Base-by-base conservation (phyloP, 2,329 filamentous ascomycete genomes). In the Pyricularia grisea region DNA sequence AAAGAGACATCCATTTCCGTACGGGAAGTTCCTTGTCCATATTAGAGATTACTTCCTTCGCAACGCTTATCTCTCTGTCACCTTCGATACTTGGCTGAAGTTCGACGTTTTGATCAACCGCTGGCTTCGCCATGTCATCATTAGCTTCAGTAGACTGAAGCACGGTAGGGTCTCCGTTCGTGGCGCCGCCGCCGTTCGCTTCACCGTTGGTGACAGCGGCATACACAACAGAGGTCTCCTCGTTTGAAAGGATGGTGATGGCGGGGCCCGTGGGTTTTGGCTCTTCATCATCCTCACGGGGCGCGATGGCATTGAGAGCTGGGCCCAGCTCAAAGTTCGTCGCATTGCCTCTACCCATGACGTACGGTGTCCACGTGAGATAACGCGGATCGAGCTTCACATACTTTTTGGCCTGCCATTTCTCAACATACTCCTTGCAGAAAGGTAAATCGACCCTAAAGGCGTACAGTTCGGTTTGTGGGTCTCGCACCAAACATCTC, bases 301-400 rank as follows among this genome's bases (percentile, higher is more conserved):
- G 93, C 14, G 94, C 94, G 68, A 98, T 92, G 1, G 94, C 91
- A 72, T 92, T 94, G 69, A 98, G 82, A 7, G 90, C 86, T 6
- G 92, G 92, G 6, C 90, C 92, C 67, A 93, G 87, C 75, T 97
- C 93, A 74, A 95, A 94, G 74, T 92, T 92, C 4, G 90, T 90
- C 50, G 91, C 88, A 73, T 91, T 94, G 77, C 87, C 90, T 71
- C 93, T 88, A 30, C 95, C 94, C 93, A 97, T 98, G 61, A 98
- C 89, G 77, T 97, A 99, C 0, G 95, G 95, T 17, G 94, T 97
- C 95, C 95, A 99, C 12, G 94, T 90, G 30, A 99, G 84, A 23
- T 89, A 89, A 64, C 90, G 88, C 0, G 91, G 88, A 72, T 95
- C 91, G 50, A 99, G 86, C 74, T 89, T 91, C 27, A 97, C 92